Evolutionary conservation across 2,329 filamentous ascomycete genomes (phyloP), one percentile per base, ranked within the genome.

Genomic region (Talaromyces funiculosus): DNA sequence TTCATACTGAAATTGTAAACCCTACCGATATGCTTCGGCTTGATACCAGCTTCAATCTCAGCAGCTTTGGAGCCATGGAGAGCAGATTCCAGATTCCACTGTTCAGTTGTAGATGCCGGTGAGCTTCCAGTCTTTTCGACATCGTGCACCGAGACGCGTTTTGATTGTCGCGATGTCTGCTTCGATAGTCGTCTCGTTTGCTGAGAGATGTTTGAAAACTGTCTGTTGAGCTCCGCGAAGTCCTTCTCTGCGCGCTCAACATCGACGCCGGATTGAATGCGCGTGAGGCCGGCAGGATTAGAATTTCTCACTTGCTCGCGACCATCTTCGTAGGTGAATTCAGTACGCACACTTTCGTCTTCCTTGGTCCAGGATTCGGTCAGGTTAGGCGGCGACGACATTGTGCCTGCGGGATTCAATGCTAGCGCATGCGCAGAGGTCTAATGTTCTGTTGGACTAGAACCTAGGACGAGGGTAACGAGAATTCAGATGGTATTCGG

Each of bases 31-130:
- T 88, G 86, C 78, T 95, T 95, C 4, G 86, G 81, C 62, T 86
- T 87, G 73, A 95, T 95, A 0, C 91, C 91, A 5, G 89, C 89
- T 63, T 88, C 85, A 63, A 84, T 82, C 69, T 91, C 89, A 8
- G 90, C 87, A 49, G 82, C 83, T 60, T 88, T 81, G 59, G 86
- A 86, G 2, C 90, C 90, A 47, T 89, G 84, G 62, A 96, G 78
- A 3, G 87, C 86, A 8, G 80, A 75, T 72, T 96, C 90, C 38
- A 96, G 79, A 70, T 96, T 87, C 73, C 94, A 96, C 9, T 81
- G 78, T 59, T 84, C 84, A 2, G 78, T 78, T 0, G n/a, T 40
- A 8, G 78, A 78, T 3, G 74, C 74, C 1, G 73, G 68, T 1
- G 74, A 70, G 29, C 74, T 74, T 3, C 72, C 71, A 1, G 74